These are phyloP conservation scores for Kwoniella sp. DNA, from an alignment of 768 basidiomycete species.

Conservation along the genomic window DNA sequence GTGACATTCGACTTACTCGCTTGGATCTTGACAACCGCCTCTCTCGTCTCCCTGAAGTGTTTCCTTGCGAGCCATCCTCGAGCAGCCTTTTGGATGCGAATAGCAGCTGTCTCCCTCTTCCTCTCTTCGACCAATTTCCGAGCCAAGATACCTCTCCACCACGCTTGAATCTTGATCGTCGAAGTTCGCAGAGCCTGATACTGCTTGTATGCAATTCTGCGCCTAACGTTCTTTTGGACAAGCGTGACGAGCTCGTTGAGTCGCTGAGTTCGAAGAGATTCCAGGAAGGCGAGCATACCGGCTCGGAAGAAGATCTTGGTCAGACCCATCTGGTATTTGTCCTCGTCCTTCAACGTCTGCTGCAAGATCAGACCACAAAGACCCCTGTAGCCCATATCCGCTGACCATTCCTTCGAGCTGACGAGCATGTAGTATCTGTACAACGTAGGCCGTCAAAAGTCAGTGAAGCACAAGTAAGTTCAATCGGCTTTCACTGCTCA, in stretches of 20 bases:
- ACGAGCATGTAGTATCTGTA: constrained; percentile 95
- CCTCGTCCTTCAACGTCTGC: constrained; percentile 83
- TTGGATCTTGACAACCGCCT: constrained; percentile 73
- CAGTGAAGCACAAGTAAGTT: neutral
- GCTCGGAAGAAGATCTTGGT: constrained; percentile 99
- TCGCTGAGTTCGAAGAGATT: constrained; percentile 81
- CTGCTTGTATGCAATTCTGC: constrained; percentile 77
- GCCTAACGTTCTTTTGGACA: constrained; percentile 95
- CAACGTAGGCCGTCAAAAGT: neutral
- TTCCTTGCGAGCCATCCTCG: constrained; percentile 75
- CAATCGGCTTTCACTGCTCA: too few relatives aligned
- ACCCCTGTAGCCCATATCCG: constrained; percentile 68
- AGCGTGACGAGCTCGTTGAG: constrained; percentile 89
- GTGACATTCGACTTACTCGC: constrained; percentile 67
- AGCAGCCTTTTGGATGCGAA: constrained; percentile 71
- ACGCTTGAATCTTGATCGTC: constrained; percentile 84
- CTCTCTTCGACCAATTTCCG: constrained; percentile 69
- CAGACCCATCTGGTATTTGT: constrained; percentile 95
- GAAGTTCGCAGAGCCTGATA: constrained; percentile 71
- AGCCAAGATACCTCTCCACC: constrained; percentile 89
- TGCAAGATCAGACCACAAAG: constrained; percentile 84
- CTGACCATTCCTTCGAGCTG: constrained; percentile 79
- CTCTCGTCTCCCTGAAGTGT: constrained; percentile 66
- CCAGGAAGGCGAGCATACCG: constrained; percentile 95
- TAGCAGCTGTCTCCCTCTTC: constrained; percentile 72